A percentile compares a stretch with the other conserved stretches of the same genome.
Conservation (phyloP, 129 eudicot species). For the Kitagawia praeruptora region DNA sequence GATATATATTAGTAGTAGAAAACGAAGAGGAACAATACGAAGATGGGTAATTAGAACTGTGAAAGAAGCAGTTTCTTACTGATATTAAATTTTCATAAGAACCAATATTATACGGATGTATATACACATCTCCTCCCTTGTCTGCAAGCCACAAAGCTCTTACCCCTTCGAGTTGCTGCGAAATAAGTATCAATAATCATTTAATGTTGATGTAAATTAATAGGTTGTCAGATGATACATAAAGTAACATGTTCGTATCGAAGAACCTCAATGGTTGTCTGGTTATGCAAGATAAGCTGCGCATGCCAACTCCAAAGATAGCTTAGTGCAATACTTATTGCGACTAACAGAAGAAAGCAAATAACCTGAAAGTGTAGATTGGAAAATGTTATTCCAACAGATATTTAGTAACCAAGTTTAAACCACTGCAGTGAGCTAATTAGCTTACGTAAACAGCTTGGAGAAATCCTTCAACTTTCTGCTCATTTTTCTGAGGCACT, state of each 20-base stretch:
- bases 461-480: slow-evolving; percentile 39
- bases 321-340: slow-evolving; percentile 47
- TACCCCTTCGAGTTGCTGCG: slow-evolving; percentile 88
- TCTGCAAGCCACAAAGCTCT: slow-evolving; percentile 95
- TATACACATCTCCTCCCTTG: slow-evolving; percentile 75
- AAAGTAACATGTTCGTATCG: background rate
- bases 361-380: slow-evolving; percentile 39
- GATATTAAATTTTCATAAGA: slow-evolving; percentile 60
- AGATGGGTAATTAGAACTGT: background rate
- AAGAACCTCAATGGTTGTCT: slow-evolving; percentile 85
- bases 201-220: background rate
- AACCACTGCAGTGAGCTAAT: background rate
- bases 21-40: background rate
- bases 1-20: background rate
- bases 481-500: slow-evolving; percentile 27
- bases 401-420: background rate
- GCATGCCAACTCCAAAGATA: slow-evolving; percentile 76
- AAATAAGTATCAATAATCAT: slow-evolving; percentile 6
- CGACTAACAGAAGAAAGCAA: slow-evolving; percentile 58
- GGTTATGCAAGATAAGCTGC: slow-evolving; percentile 63
- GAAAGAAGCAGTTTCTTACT: slow-evolving; percentile 30
- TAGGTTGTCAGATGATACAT: background rate
- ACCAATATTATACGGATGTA: slow-evolving; percentile 87
- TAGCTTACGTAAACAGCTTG: slow-evolving; percentile 57
- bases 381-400: background rate